Evolutionary conservation across 2,329 filamentous ascomycete genomes (phyloP), one percentile per base, ranked within the genome.

Genomic region (Juglanconis oblonga): DNA sequence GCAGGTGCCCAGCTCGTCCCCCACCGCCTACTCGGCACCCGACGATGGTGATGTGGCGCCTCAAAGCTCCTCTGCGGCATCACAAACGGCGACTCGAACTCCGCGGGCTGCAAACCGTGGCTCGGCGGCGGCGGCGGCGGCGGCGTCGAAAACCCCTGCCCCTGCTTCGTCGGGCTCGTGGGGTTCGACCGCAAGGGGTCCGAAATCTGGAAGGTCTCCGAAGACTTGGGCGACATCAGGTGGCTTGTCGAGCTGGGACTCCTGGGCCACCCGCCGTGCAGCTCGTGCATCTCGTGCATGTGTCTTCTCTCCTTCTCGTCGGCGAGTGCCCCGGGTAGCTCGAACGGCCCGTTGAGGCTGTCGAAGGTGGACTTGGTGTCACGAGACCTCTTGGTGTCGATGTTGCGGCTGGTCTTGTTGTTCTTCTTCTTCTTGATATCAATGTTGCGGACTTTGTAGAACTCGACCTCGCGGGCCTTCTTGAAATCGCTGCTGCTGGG

Each of bases 291-390:
- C 24, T 55, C 60, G 32, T 52, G 38, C 45, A 44, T 7, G 4
- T 49, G 17, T 24, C 33, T 55, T 24, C 33, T 55, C 48, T 62
- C 50, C 17, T 51, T 36, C 38, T 54, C 44, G 3, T 48, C 57
- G 24, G 35, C 32, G 17, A 50, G 33, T 9, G 36, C 47, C 5
- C 31, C 38, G 4, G 47, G 55, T 7, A 63, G 58, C 54, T 63
- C 58, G 35, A 63, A 63, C 10, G 61, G 61, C 9, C 61, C 61
- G n/a, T 53, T 13, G 40, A 51, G 50, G 52, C 48, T 47, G 47
- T 48, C 51, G 40, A 52, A 53, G 8, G 57, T 33, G 17, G 58
- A 38, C 52, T 52, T 24, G 53, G 49, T n/a, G 49, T 55, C 48
- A 48, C 35, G 29, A 4, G 33, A 4, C 54, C 40, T 56, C 17